Evolutionary conservation across 176 grass and related monocot species (phyloP).

Genomic region (Oryza glaberrima): DNA sequence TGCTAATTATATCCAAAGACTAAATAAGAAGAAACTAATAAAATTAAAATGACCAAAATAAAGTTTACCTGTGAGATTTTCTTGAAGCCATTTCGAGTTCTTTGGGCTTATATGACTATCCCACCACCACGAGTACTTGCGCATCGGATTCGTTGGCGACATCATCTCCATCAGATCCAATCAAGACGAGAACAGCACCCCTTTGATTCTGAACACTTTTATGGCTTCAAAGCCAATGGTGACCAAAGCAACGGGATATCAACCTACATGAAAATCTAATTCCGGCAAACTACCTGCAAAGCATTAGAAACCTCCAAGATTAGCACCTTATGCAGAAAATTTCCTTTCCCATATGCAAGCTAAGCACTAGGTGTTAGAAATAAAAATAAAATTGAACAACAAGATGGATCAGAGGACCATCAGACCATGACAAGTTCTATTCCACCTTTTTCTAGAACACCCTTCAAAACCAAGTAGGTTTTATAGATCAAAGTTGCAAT

Average conservation of each 20-base stretch:
- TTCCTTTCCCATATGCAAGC: background rate
- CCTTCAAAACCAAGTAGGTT: conserved; percentile 9
- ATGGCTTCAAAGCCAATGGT: conserved; percentile 28
- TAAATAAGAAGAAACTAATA: background rate
- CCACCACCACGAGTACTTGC: conserved; percentile 98
- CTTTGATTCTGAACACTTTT: conserved; percentile 22
- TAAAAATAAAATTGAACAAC: background rate
- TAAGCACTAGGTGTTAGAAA: background rate
- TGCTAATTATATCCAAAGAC: background rate
- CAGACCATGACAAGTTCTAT: background rate
- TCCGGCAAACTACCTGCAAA: conserved; percentile 38
- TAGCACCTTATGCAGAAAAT: conserved; percentile 19
- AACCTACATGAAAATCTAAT: conserved; percentile 29
- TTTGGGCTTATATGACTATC: conserved; percentile 89
- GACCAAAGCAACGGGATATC: conserved; percentile 22
- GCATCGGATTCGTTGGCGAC: conserved; percentile 65
- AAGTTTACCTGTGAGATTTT: conserved; percentile 81
- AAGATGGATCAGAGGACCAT: background rate
- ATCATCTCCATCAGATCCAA: conserved; percentile 55
- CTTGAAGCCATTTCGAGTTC: conserved; percentile 96
- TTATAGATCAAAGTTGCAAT: conserved; percentile 14
- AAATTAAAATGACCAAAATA: background rate
- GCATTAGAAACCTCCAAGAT: conserved; percentile 28
- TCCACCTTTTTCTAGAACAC: background rate
- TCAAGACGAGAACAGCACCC: conserved; percentile 19